Percentiles rank a stretch among this genome's conserved stretches.
phyloP scores from a whole-genome alignment of 108 stramenopile genomes.

The Discostella stelligeroides region DNA sequence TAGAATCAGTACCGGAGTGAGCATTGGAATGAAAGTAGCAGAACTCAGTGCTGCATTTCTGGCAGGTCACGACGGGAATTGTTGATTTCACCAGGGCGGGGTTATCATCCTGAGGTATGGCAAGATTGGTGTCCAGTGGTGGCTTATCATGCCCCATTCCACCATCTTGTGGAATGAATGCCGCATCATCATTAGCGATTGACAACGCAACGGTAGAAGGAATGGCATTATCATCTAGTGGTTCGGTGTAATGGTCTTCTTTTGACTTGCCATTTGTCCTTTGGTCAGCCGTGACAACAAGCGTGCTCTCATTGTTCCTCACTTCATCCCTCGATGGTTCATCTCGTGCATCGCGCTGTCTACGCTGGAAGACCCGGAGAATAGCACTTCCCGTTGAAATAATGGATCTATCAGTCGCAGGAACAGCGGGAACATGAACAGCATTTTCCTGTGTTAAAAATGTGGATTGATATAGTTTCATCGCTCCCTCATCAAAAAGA shows the following conservation, averaged over 20 bases:
- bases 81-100: conserved; percentile 17
- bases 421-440: background rate
- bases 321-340: background rate
- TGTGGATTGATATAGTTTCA: conserved; percentile 24
- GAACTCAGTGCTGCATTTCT: conserved; percentile 43
- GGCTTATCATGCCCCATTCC: conserved; percentile 11
- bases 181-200: background rate
- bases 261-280: background rate
- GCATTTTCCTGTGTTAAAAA: conserved; percentile 8
- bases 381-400: conserved; percentile 4
- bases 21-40: conserved; percentile 66
- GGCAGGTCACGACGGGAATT: conserved; percentile 42
- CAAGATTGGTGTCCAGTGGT: background rate
- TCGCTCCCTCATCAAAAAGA: conserved; percentile 37
- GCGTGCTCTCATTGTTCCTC: background rate
- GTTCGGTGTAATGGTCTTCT: background rate
- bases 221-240: background rate
- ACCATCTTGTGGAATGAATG: too few species aligned
- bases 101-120: conserved; percentile 13
- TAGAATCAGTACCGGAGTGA: conserved; percentile 30
- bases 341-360: background rate
- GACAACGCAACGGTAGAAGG: background rate
- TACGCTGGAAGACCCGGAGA: background rate
- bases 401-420: background rate
- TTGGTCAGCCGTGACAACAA: background rate